Conservation (phyloP, 2,329 filamentous ascomycete species). For the Dactylella cylindrospora region DNA sequence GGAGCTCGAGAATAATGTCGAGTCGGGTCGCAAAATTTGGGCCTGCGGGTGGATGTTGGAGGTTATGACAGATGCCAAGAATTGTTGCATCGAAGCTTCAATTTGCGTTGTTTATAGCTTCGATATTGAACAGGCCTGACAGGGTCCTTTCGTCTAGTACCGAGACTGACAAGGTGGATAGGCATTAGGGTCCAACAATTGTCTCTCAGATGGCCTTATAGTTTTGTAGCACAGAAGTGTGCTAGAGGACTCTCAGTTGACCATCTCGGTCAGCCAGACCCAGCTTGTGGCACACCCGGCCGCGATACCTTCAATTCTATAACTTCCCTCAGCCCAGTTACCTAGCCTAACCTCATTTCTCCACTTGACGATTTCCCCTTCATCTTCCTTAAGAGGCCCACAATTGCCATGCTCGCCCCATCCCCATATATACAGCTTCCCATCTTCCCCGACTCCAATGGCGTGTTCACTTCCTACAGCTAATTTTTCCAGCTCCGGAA, state of each 20-base stretch:
- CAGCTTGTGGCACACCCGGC: constrained; percentile 93
- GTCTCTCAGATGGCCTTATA: too few relatives aligned
- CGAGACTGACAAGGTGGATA: neutral
- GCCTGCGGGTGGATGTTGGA: too few relatives aligned
- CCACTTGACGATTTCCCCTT: constrained; percentile 63
- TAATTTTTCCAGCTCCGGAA: constrained; percentile 65
- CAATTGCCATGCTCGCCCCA: constrained; percentile 99
- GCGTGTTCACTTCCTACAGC: constrained; percentile 87
- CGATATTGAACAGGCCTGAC: neutral
- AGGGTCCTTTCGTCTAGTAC: neutral
- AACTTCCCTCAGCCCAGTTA: constrained; percentile 58
- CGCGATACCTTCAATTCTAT: constrained; percentile 64
- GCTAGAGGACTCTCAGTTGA: too few relatives aligned
- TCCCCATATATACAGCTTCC: constrained; percentile 73
- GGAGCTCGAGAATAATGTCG: neutral
- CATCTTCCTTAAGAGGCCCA: constrained; percentile 64
- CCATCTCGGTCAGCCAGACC: constrained; percentile 56
- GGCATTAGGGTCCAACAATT: neutral
- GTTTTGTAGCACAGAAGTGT: too few relatives aligned
- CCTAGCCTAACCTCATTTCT: constrained; percentile 67
- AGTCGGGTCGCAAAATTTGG: constrained; percentile 1
- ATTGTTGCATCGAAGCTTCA: neutral
- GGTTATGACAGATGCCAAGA: constrained; percentile 28
- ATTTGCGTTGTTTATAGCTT: constrained; percentile 5
- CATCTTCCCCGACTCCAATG: constrained; percentile 65